Conservation (phyloP, 805 yeast genomes). For the Ogataea naganishii region DNA sequence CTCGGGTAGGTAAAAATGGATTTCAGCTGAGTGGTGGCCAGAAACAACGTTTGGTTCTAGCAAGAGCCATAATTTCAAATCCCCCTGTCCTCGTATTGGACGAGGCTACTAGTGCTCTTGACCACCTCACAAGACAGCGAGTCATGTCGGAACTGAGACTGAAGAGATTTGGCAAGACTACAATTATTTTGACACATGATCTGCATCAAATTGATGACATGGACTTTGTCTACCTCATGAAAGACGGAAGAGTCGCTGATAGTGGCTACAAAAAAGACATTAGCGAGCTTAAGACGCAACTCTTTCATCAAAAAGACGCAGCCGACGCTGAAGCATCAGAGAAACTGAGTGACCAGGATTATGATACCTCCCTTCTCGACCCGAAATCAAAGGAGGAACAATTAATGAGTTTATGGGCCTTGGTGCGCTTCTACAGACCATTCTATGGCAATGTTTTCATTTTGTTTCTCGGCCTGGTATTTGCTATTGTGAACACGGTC, state of each 20-base stretch:
- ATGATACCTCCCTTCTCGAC: slow-evolving; percentile 2
- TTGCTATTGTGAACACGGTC: slow-evolving; percentile 51
- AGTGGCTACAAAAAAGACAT: slow-evolving; percentile 30
- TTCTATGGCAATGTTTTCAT: too few relatives aligned
- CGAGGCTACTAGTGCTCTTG: slow-evolving; percentile 82
- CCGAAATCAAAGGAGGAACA: too few relatives aligned
- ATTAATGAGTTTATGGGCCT: too few relatives aligned
- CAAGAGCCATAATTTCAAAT: slow-evolving; percentile 70
- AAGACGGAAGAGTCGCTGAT: slow-evolving; percentile 47
- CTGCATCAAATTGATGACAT: slow-evolving; percentile 40
- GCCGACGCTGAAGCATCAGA: background rate
- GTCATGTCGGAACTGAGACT: slow-evolving; percentile 42
- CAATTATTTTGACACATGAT: slow-evolving; percentile 79
- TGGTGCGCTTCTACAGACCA: too few relatives aligned
- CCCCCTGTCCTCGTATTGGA: slow-evolving; percentile 75
- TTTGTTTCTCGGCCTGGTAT: slow-evolving; percentile 40
- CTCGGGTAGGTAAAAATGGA: slow-evolving; percentile 37
- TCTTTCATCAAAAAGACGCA: background rate
- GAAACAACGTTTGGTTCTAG: slow-evolving; percentile 72
- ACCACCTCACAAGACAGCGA: slow-evolving; percentile 34
- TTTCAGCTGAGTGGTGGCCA: slow-evolving; percentile 82
- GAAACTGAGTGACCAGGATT: background rate
- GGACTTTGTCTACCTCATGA: slow-evolving; percentile 55
- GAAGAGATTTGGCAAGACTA: slow-evolving; percentile 65
- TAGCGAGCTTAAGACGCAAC: background rate